Base-by-base conservation (phyloP, 768 basidiomycete genomes). In the Rhodotorula graminis region DNA sequence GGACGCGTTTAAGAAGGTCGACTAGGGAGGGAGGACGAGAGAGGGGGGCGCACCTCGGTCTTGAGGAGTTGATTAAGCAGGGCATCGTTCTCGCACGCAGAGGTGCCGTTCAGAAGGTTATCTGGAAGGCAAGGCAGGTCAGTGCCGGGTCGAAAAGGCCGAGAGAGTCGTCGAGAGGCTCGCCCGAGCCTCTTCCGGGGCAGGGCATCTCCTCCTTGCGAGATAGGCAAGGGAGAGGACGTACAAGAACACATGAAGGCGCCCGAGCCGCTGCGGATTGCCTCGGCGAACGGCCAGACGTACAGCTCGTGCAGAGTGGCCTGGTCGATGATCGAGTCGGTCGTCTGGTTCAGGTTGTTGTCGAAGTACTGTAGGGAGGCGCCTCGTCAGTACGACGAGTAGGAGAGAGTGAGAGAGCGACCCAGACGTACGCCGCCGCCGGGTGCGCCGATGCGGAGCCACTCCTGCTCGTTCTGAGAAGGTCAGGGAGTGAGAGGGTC, bases 51-150 rank as follows among this genome's bases (percentile, higher is more conserved):
- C 55, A 58, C 44, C 47, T 92, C 88, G 60, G 84, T 82, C 82
- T 91, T 91, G 69, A 91, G 82, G n/a, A 92, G 84, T 67, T 87
- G 85, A 79, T 90, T 90, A 79, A 90, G 77, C 61, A 86, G 83
- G 72, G 86, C 86, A 80, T 87, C 84, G 77, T 90, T 89, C 78
- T 90, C 87, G 80, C 90, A 91, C 0, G 90, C 89, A 77, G 59
- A 77, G 73, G 46, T 65, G 11, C 70, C 70, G 53, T 71, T 66
- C 27, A 71, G 23, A 14, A 56, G 33, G 61, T 61, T 61, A 47
- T 61, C 50, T 52, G 23, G 3, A 2, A 6, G 4, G 25, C 25
- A 8, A 25, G 25, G 3, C 14, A 18, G 8, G 40, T 62, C 46
- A 23, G 49, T 5, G 46, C 2, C 21, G 18, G 18, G 12, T n/a